These are phyloP conservation scores for Russula lepida DNA, from an alignment of 768 basidiomycete species.

Conservation along the genomic window DNA sequence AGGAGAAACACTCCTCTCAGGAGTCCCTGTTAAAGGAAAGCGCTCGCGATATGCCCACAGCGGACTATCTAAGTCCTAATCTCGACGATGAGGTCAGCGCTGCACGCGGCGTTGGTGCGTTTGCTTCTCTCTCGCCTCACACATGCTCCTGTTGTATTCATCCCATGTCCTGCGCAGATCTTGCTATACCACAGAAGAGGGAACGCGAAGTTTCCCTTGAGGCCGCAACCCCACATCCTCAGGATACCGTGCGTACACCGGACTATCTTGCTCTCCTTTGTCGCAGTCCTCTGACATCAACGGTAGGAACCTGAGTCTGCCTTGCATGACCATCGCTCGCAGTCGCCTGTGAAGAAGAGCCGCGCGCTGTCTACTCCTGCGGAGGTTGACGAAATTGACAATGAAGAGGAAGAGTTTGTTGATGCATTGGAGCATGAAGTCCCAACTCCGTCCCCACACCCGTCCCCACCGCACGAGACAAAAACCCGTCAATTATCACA, in stretches of 20 bases:
- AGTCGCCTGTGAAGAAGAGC: slow-evolving; percentile 72
- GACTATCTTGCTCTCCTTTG: not conserved
- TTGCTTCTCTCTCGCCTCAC: not conserved
- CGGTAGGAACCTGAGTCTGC: not conserved
- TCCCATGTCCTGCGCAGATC: slow-evolving; percentile 34
- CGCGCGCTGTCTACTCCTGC: slow-evolving; percentile 44
- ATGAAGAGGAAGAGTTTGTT: slow-evolving; percentile 25
- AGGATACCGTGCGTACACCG: slow-evolving; percentile 27
- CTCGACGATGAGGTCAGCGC: slow-evolving; percentile 11
- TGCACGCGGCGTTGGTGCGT: slow-evolving; percentile 18
- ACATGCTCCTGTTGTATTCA: not conserved
- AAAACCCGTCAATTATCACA: slow-evolving; percentile 73
- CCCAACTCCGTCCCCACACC: slow-evolving; percentile 27
- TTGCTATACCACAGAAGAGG: slow-evolving; percentile 46
- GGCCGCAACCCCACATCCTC: slow-evolving; percentile 37
- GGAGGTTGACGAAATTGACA: slow-evolving; percentile 49
- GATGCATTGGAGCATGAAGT: slow-evolving; percentile 8
- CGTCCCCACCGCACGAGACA: slow-evolving; percentile 69
- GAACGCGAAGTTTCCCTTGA: slow-evolving; percentile 74
- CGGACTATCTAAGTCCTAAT: slow-evolving; percentile 1
- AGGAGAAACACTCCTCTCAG: not conserved
- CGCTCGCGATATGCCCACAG: not conserved
- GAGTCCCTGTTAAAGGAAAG: not conserved
- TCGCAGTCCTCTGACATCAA: not conserved
- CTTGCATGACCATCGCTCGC: slow-evolving; percentile 41